phyloP scores from a whole-genome alignment of 306 rosid genomes.

The Trifolium fragiferum region DNA sequence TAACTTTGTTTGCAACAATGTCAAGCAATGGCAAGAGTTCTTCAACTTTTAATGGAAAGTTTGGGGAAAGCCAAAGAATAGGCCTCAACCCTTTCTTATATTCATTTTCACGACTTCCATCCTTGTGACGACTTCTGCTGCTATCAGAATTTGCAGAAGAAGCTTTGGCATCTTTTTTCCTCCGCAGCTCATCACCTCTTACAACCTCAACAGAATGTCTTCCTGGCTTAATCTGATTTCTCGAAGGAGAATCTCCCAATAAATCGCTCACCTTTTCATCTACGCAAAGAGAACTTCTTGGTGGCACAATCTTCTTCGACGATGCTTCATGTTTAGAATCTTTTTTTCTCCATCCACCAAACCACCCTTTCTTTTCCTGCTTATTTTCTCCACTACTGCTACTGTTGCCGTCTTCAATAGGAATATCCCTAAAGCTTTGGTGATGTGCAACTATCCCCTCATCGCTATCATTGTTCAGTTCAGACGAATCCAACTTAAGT shows the following conservation, averaged over 20 bases:
- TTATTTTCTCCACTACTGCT: slow-evolving; percentile 67
- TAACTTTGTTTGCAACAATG: slow-evolving; percentile 94
- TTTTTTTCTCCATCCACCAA: slow-evolving; percentile 94
- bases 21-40: slow-evolving; percentile 95
- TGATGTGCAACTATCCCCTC: slow-evolving; percentile 72
- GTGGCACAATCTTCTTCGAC: slow-evolving; percentile 67
- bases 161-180: slow-evolving; percentile 65
- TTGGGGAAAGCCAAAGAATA: slow-evolving; percentile 95
- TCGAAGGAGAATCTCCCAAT: slow-evolving; percentile 72
- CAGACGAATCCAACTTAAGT: slow-evolving; percentile 76
- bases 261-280: slow-evolving; percentile 93
- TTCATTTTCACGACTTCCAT: slow-evolving; percentile 80
- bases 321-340: slow-evolving; percentile 65
- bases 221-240: slow-evolving; percentile 73
- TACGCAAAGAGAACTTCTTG: slow-evolving; percentile 82
- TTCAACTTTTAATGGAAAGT: slow-evolving; percentile 81
- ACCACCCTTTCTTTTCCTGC: slow-evolving; percentile 95
- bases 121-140: slow-evolving; percentile 72
- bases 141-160: slow-evolving; percentile 59
- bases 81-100: slow-evolving; percentile 97
- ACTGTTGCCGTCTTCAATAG: slow-evolving; percentile 63
- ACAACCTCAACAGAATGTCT: slow-evolving; percentile 80
- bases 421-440: slow-evolving; percentile 73
- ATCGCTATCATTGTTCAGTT: slow-evolving; percentile 57
- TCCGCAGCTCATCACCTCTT: slow-evolving; percentile 78